phyloP scores from a whole-genome alignment of 2,329 filamentous ascomycete species.

The Fusarium austroafricanum region DNA sequence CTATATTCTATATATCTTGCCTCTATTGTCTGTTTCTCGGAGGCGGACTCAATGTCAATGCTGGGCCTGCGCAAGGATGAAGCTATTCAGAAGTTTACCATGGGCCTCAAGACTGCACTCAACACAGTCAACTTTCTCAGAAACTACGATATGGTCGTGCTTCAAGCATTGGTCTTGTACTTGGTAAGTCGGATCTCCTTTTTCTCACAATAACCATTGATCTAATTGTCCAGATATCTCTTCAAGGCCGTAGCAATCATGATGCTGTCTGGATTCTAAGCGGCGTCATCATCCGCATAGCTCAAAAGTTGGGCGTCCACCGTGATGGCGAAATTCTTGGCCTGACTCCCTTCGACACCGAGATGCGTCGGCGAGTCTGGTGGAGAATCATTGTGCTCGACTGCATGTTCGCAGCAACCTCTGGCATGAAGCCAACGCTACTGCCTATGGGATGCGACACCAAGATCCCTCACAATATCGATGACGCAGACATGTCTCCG shows the following conservation, averaged over 20 bases:
- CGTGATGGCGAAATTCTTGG: conserved; percentile 9
- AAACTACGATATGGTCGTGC: conserved; percentile 9
- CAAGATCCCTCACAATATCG: background rate
- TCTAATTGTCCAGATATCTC: background rate
- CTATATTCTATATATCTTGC: conserved; percentile 6
- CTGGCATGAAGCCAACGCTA: conserved; percentile 7
- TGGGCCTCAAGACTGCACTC: conserved; percentile 4
- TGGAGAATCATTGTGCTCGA: conserved; percentile 19
- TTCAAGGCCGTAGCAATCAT: conserved; percentile 9
- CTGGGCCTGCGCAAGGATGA: background rate
- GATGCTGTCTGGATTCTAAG: conserved; percentile 14
- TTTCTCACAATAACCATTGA: fast-evolving
- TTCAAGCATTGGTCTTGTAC: conserved; percentile 1
- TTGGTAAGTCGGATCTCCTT: background rate
- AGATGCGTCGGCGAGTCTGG: conserved; percentile 19
- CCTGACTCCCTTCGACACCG: background rate
- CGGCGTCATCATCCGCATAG: conserved; percentile 11
- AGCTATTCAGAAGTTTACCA: conserved; percentile 4
- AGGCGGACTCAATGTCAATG: background rate
- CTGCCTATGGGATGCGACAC: background rate
- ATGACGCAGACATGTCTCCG: background rate
- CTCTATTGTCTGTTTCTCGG: background rate
- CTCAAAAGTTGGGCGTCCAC: conserved; percentile 14
- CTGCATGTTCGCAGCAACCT: conserved; percentile 13
- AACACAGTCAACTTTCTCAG: conserved; percentile 11